Evolutionary conservation across 108 stramenopile genomes (phyloP), one percentile per base, ranked within the genome.

Genomic region (Nitzschia palea): DNA sequence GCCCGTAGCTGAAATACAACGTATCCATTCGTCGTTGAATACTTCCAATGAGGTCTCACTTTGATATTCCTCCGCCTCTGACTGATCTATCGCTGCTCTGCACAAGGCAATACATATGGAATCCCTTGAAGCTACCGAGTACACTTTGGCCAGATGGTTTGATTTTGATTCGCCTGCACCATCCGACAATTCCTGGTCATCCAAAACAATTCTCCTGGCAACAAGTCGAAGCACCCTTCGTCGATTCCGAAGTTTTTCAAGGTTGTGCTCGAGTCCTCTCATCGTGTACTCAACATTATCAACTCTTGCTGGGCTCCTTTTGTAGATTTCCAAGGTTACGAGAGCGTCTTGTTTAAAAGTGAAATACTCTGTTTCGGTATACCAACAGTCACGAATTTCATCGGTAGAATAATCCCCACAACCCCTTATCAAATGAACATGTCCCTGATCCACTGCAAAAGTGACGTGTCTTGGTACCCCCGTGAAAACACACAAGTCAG

Each of bases 11-110:
- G 42, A 56, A 12, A 45, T 18, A 31, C 55, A 42, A 42, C 56
- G 34, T 12, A 57, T 57, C 67, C 67, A 68, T 47, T 57, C 44
- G 18, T 68, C 30, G 32, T 32, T 22, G 28, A 68, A 68, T 6
- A 44, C 28, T 18, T 55, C 67, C 17, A n/a, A 22, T n/a, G 18
- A 30, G 14, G 28, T 45, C 33, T 66, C 52, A 4, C 8, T 9
- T 31, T 33, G 52, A 37, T 28, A 37, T 23, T 57, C 25, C 15
- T 68, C 37, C 3, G 44, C 67, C 18, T 68, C 67, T 2, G 57
- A 20, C 35, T 57, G 35, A 57, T 68, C 48, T 40, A 22, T 40
- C 34, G 67, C 55, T 3, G 67, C 67, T 23, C 32, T 22, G 32
- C 57, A 31, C 29, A 68, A 5, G 1, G 67, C 55, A 29, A 30